These are phyloP conservation scores for Marchantia polymorpha DNA, from an alignment of 225 moss, liverwort and hornwort species.

Conservation along the genomic window DNA sequence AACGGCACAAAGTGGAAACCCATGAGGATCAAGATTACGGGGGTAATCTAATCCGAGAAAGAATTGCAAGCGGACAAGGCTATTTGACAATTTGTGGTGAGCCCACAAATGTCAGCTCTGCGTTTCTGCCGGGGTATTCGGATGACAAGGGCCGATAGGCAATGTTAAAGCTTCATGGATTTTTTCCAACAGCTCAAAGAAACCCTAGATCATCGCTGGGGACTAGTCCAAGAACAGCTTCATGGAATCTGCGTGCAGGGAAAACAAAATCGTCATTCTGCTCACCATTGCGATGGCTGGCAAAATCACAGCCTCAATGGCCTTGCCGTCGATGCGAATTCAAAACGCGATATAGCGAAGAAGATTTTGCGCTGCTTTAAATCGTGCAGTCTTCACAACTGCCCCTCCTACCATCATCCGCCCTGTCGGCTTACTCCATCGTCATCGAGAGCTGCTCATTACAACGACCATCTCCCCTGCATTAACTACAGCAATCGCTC, in stretches of 20 bases:
- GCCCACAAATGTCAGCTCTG: background rate
- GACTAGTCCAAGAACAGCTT: background rate
- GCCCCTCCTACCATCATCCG: slow-evolving; percentile 29
- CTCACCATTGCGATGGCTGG: slow-evolving; percentile 33
- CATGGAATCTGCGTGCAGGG: background rate
- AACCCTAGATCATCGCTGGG: slow-evolving; percentile 23
- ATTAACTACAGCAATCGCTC: background rate
- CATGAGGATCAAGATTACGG: background rate
- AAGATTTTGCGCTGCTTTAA: slow-evolving; percentile 5
- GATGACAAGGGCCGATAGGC: background rate
- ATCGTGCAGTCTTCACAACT: slow-evolving; percentile 17
- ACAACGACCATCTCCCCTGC: background rate
- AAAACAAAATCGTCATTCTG: background rate
- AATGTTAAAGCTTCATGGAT: background rate
- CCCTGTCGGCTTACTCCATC: background rate
- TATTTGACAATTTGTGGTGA: background rate
- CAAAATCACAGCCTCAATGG: slow-evolving; percentile 1
- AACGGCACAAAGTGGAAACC: background rate
- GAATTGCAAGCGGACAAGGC: background rate
- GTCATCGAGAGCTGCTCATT: slow-evolving; percentile 10
- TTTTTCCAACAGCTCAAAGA: background rate
- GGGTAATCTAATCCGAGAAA: background rate
- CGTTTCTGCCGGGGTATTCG: background rate
- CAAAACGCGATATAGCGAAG: slow-evolving; percentile 3
- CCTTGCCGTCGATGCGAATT: slow-evolving; percentile 8